A percentile compares a stretch with the other conserved stretches of the same genome.
These are phyloP conservation scores for Seiridium cupressi DNA, from an alignment of 2,329 filamentous ascomycete species.

Conservation along the genomic window DNA sequence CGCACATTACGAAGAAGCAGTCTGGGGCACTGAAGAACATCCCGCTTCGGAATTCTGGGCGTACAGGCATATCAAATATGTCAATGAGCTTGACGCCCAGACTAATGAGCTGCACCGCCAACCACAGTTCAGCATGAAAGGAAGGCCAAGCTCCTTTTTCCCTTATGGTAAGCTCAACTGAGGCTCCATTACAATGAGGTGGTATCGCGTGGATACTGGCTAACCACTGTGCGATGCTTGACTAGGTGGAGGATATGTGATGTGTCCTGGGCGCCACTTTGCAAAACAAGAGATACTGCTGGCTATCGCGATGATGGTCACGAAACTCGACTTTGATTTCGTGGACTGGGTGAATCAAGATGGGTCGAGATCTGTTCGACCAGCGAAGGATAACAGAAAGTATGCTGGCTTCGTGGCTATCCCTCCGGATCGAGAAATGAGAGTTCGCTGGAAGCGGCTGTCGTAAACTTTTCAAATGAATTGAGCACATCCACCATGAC, in stretches of 20 bases:
- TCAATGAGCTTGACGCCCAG: background rate
- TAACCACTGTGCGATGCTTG: background rate
- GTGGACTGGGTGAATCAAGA: constrained; percentile 10
- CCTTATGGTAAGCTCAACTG: constrained; percentile 11
- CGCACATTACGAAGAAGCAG: constrained; percentile 14
- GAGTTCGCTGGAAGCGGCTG: constrained; percentile 4
- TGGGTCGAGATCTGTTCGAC: constrained; percentile 7
- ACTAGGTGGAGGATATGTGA: constrained; percentile 28
- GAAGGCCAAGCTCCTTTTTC: constrained; percentile 11
- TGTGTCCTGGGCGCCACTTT: constrained; percentile 37
- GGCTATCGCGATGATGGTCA: constrained; percentile 26
- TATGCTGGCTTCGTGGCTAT: constrained; percentile 7
- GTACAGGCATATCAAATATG: constrained; percentile 1
- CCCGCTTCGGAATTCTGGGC: constrained; percentile 20
- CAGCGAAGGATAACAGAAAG: constrained; percentile 1
- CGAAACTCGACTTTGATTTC: constrained; percentile 29
- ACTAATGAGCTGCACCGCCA: background rate
- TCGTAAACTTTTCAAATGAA: too few species aligned
- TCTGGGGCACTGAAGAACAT: constrained; percentile 16
- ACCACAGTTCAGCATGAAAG: background rate
- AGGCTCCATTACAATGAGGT: too few species aligned
- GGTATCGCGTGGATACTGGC: background rate
- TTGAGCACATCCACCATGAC: too few species aligned
- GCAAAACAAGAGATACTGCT: constrained; percentile 38
- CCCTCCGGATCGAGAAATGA: constrained; percentile 12